Base-by-base conservation (phyloP, 768 basidiomycete species). In the Boletus huronensis region DNA sequence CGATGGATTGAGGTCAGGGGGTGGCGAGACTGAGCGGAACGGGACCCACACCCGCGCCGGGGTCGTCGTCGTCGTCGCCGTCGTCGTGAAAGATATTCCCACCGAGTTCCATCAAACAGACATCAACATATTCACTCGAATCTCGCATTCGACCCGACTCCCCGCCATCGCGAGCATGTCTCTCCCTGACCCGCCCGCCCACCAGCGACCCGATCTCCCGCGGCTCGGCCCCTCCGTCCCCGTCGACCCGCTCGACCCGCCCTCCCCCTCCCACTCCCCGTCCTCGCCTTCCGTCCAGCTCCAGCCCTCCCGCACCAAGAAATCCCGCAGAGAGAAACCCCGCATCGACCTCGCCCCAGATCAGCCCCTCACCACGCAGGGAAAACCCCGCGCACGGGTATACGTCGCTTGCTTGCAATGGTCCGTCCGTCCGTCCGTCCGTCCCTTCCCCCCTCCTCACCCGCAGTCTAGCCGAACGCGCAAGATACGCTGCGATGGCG, bases 401-500 rank as follows among this genome's bases (percentile, higher is more conserved):
- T 92, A 82, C 58, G 85, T 90, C 36, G 90, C 89, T 23, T 92
- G 89, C 67, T 26, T 85, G 17, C 88, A 89, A 70, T 90, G 89
- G 89, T 88, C n/a, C n/a, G n/a, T n/a, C n/a, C n/a, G n/a, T n/a
- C n/a, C n/a, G n/a, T n/a, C 34, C 14, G 10, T 9, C 10, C 26
- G 10, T 6, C 23, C 36, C 11, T 2, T 13, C 2, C 60, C 34
- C 45, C 42, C 58, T 26, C 28, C 34, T 54, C 43, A 65, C 26
- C 42, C 17, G 0, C 40, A 14, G 48, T 48, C 17, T 59, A 91
- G 89, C 64, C 88, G 90, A 25, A 80, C 77, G 16, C 80, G 88
- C 25, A 92, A 92, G 64, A 89, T 88, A 58, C 83, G 89, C 5
- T 92, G 90, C 67, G 89, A 91, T 66, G 90, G 90, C 50, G 84